These are phyloP conservation scores for Ceratobasidium sp. DNA, from an alignment of 1,284 basidiomycete genomes.

Conservation along the genomic window DNA sequence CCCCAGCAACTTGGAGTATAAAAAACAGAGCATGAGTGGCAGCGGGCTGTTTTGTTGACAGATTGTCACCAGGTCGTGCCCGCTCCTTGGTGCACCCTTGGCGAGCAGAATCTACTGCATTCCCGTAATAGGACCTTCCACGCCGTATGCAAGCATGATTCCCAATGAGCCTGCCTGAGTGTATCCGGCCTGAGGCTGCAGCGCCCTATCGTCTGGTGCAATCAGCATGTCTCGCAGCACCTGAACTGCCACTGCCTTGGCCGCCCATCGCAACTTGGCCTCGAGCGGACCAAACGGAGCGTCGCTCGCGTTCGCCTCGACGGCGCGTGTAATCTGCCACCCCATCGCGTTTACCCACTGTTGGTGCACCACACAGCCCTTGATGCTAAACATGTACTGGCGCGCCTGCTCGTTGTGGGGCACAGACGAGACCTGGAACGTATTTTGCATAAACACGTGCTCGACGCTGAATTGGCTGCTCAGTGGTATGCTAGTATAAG, in stretches of 20 bases:
- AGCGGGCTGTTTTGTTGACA: constrained; percentile 59
- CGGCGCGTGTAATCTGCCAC: constrained; percentile 71
- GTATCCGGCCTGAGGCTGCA: not conserved
- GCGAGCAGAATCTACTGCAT: constrained; percentile 25
- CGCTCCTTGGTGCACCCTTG: constrained; percentile 51
- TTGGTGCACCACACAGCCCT: constrained; percentile 77
- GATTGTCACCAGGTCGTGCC: constrained; percentile 55
- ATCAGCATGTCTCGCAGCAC: constrained; percentile 88
- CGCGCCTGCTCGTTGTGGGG: constrained; percentile 77
- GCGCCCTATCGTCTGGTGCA: constrained; percentile 52
- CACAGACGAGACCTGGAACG: constrained; percentile 88
- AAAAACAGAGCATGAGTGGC: constrained; percentile 56
- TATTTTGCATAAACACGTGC: constrained; percentile 92
- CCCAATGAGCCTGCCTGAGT: constrained; percentile 31
- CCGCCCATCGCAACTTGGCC: constrained; percentile 69
- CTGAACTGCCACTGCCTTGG: constrained; percentile 78
- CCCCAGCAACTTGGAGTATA: constrained; percentile 47
- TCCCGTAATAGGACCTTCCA: constrained; percentile 15
- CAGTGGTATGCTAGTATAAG: constrained; percentile 82
- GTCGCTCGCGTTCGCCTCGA: constrained; percentile 55
- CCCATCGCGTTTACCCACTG: constrained; percentile 80
- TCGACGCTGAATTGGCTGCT: constrained; percentile 84
- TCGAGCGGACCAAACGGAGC: constrained; percentile 54
- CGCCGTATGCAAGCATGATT: constrained; percentile 30
- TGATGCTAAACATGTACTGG: constrained; percentile 93